These are phyloP conservation scores for Tetrapisispora namnaoensis DNA, from an alignment of 805 yeast genomes.

Conservation along the genomic window DNA sequence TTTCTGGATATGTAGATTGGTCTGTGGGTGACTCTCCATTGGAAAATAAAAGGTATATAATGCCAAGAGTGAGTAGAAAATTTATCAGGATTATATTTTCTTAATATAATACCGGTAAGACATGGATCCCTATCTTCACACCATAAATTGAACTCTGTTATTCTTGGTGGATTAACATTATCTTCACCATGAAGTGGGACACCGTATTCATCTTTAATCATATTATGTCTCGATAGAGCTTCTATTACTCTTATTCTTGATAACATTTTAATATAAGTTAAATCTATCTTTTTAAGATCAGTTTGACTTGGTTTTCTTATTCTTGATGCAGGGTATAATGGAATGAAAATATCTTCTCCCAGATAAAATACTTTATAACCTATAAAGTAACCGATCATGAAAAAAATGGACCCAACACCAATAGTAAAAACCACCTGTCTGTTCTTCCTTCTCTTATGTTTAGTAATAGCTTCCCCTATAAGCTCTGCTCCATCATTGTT, in stretches of 20 bases:
- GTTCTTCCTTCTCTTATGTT: conserved; percentile 13
- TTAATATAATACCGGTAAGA: conserved; percentile 19
- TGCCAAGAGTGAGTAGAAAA: conserved; percentile 16
- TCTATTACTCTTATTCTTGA: conserved; percentile 17
- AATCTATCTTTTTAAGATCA: conserved; percentile 17
- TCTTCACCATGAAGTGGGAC: conserved; percentile 20
- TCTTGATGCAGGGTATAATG: conserved; percentile 19
- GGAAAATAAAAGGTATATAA: conserved; percentile 15
- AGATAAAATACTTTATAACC: conserved; percentile 22
- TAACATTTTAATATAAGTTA: conserved; percentile 12
- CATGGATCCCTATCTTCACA: conserved; percentile 26
- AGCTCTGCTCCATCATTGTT: conserved; percentile 1
- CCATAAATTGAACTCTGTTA: conserved; percentile 22
- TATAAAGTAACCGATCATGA: conserved; percentile 21
- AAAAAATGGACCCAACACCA: conserved; percentile 10
- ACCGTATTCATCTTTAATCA: conserved; percentile 26
- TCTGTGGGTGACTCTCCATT: conserved; percentile 21
- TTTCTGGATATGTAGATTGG: conserved; percentile 14
- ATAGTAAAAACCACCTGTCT: conserved; percentile 10
- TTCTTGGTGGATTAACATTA: conserved; percentile 11
- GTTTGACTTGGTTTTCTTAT: conserved; percentile 16
- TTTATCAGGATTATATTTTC: conserved; percentile 8
- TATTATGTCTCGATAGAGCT: conserved; percentile 20
- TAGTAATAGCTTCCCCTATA: conserved; percentile 15
- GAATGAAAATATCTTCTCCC: conserved; percentile 20